Evolutionary conservation across 1,284 basidiomycete species (phyloP), one percentile per base, ranked within the genome.

Genomic region (Sphaerobolus stellatus): DNA sequence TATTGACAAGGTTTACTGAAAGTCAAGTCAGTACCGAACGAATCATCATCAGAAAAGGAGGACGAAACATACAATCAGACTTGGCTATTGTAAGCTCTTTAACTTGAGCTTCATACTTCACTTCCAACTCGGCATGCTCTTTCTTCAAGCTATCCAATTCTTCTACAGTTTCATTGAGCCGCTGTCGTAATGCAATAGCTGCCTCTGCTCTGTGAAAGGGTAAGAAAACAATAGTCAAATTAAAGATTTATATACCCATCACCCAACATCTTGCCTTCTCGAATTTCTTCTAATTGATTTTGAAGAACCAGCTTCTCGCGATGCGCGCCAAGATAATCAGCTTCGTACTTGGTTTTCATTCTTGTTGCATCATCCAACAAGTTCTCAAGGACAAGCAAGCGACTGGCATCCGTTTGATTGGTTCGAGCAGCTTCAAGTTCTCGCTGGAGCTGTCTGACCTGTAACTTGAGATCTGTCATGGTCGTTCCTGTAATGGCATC

Each of bases 291-390:
- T 59, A 98, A 72, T 65, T 93, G 82, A 48, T 85, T 84, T 66
- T 92, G 86, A 27, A 96, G 69, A 3, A 91, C 78, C 24, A 97
- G 78, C 67, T 88, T 90, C 70, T 91, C 88, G 25, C 92, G 78
- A 68, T 95, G 92, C 25, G 89, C 88, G 3, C 83, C 79, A 9
- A 98, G 75, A 67, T 95, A 97, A 67, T 98, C 94, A 13, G 77
- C 75, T 71, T 98, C 94, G 64, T 98, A 98, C 27, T 92, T 79
- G 33, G 83, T 77, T 73, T 96, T 95, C 83, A 92, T 89, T 59
- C 89, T 79, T 61, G 90, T 93, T 31, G 94, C 88, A 64, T 98
- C 95, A 50, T 94, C 91, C 49, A 98, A 76, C 56, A 97, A 72
- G 61, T 92, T 94, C 73, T 98, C 92, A 34, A 98, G 75, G 6